Percentiles rank a stretch among this genome's conserved stretches.
Conservation (phyloP, 768 basidiomycete species). For the Chalciporus pseudorubinellus region DNA sequence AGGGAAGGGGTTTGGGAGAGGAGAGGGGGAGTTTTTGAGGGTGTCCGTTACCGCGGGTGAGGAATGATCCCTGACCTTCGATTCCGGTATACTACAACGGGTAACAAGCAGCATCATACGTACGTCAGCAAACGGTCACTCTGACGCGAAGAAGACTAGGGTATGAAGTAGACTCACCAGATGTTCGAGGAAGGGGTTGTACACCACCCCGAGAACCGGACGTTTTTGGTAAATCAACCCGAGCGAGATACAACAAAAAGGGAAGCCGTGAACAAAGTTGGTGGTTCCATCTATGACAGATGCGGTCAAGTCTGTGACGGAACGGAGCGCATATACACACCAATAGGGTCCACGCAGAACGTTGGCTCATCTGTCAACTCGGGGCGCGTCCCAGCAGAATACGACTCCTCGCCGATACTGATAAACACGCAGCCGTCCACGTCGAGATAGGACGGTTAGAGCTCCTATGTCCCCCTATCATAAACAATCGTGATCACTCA, state of each 20-base stretch:
- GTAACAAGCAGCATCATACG: too few species aligned
- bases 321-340: slow-evolving; percentile 36
- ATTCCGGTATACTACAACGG: slow-evolving; percentile 73
- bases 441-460: not conserved
- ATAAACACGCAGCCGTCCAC: not conserved
- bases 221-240: slow-evolving; percentile 81
- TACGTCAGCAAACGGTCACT: not conserved
- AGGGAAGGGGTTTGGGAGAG: slow-evolving; percentile 58
- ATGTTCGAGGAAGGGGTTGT: slow-evolving; percentile 87
- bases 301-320: not conserved
- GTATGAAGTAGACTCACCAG: slow-evolving; percentile 42
- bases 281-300: slow-evolving; percentile 71
- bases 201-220: slow-evolving; percentile 89
- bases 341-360: slow-evolving; percentile 96
- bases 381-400: slow-evolving; percentile 66
- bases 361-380: slow-evolving; percentile 86
- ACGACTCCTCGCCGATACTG: slow-evolving; percentile 95
- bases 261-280: slow-evolving; percentile 85
- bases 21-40: slow-evolving; percentile 65
- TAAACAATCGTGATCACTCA: slow-evolving; percentile 46
- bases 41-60: slow-evolving; percentile 48
- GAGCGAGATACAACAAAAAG: slow-evolving; percentile 87
- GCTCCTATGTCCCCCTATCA: not conserved
- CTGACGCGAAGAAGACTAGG: not conserved
- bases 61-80: slow-evolving; percentile 75